Evolutionary conservation across 2,329 filamentous ascomycete genomes (phyloP), one percentile per base, ranked within the genome.

Genomic region (Fusarium bulbicola): DNA sequence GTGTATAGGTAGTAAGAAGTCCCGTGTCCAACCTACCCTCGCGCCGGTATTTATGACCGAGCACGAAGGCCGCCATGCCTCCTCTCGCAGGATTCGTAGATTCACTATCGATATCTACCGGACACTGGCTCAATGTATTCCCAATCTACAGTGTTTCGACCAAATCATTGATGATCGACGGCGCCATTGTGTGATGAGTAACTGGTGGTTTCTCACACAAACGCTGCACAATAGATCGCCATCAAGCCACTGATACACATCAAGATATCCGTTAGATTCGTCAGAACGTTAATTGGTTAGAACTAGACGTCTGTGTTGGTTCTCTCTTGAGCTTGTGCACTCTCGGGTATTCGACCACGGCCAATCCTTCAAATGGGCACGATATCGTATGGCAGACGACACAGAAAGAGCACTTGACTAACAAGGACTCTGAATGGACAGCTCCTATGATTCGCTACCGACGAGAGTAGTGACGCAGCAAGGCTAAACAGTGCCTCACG

Each of bases 121-220:
- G 9, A 30, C 24, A 26, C 16, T 53, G 45, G 52, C 30, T 69
- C 16, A 70, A 36, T 54, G 37, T 32, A 49, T 69, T 58, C 40
- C n/a, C 40, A 65, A 43, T 65, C 32, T 65, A 28, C 40, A 49
- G 16, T 24, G 32, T 26, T 36, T 65, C 40, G n/a, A 26, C 37
- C 63, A 28, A 49, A 69, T 69, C 59, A 65, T 34, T 42, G 40
- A 59, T 12, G 36, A 28, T 53, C 16, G 32, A 20, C 52, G 24
- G 46, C 66, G 66, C 59, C 65, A 59, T 70, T 70, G 65, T 69
- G 52, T 59, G 52, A 65, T 69, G 50, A 39, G 66, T 49, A 69
- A 40, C 36, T 45, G 52, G 37, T 59, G 26, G 52, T 21, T 53
- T 53, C 46, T 65, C 37, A 59, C 59, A 28, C 39, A 42, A 21